Evolutionary conservation across 129 eudicot species (phyloP), one percentile per base, ranked within the genome.

Genomic region (Scalesia atractyloides): DNA sequence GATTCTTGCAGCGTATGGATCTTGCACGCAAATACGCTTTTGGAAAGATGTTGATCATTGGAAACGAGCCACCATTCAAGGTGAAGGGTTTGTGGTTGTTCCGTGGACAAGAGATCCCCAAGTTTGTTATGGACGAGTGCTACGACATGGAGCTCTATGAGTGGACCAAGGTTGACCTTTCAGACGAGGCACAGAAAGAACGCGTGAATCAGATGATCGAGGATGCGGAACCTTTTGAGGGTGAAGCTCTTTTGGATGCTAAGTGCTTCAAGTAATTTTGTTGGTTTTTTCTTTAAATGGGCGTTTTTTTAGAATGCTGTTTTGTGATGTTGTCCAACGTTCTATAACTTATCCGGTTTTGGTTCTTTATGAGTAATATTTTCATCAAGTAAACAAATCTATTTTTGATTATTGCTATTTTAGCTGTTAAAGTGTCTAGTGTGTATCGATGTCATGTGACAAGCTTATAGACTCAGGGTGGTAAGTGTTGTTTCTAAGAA

Each of bases 51-150:
- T 66, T 90, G 64, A 63, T 90, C 4, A 87, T 90, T 30, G 96
- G 96, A 14, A 56, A 81, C n/a, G 86, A 84, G 78, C 73, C 91
- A 16, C 96, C 94, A 5, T 90, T 53, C 76, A 87, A 87, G 83
- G 94, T 87, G 26, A 83, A 89, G 87, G 94, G 96, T 6, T 51
- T 85, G 73, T 90, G 96, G 91, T 81, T 90, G n/a, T 90, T 90
- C 82, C 87, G 89, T 15, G 94, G 96, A 20, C 72, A 60, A 11
- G 91, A 85, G 56, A 84, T 90, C 70, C 96, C 94, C 0, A 73
- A 90, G 68, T 87, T 87, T 84, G 82, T 90, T 5, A 69, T 87
- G 69, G 94, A 90, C 7, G 96, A 87, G 80, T 86, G 86, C 41
- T 87, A 85, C 5, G 91, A 87, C 70, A 87, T 90, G 94, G 96